A percentile compares a stretch with the other conserved stretches of the same genome.
Conservation (phyloP, 148 eudicot genomes). For the Rhododendron ovatum region DNA sequence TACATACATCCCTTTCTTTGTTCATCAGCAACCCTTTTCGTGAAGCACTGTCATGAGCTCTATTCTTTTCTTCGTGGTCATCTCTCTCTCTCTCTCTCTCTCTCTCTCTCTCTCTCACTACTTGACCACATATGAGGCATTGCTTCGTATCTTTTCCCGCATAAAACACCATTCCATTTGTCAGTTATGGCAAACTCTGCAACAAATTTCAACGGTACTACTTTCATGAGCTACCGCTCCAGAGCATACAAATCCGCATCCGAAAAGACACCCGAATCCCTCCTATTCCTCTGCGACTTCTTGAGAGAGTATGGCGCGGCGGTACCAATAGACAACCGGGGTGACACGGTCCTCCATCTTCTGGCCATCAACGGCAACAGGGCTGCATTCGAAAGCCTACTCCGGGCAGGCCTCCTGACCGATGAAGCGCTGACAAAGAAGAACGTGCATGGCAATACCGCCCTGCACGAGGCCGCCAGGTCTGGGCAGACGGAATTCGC, state of each 20-base stretch:
- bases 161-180: no score
- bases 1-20: no score
- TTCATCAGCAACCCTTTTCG: no score
- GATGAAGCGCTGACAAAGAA: not conserved
- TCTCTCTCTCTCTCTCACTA: no score
- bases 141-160: no score
- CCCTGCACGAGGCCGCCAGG: conserved; percentile 10
- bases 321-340: not conserved
- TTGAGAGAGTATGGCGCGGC: not conserved
- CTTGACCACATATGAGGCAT: no score
- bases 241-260: not conserved
- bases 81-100: no score
- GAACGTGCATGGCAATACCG: not conserved
- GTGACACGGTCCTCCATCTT: not conserved
- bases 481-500: not conserved
- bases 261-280: not conserved
- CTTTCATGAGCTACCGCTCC: not conserved
- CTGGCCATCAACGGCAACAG: not conserved
- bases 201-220: not conserved
- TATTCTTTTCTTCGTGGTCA: no score
- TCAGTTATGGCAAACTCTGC: not conserved
- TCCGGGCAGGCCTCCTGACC: not conserved
- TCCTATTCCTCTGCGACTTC: not conserved
- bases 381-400: not conserved
- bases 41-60: no score